These are phyloP conservation scores for Cladosporium sphaerospermum DNA, from an alignment of 2,329 filamentous ascomycete species.

Conservation along the genomic window DNA sequence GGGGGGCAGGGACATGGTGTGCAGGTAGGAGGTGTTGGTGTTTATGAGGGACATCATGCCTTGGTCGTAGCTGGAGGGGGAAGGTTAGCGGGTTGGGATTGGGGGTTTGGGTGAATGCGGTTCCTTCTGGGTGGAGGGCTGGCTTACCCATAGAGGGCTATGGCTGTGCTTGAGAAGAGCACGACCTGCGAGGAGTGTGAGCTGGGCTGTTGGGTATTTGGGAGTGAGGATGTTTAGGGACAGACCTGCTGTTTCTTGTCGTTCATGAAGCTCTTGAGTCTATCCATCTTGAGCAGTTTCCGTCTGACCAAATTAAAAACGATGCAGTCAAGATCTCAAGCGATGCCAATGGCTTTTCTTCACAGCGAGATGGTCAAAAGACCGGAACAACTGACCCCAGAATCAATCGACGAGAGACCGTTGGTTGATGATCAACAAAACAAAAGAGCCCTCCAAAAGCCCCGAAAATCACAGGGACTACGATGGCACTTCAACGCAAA, in stretches of 20 bases:
- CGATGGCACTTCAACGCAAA: too few species aligned
- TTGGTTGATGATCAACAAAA: too few species aligned
- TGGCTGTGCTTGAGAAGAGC: slow-evolving; percentile 48
- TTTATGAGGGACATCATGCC: slow-evolving; percentile 53
- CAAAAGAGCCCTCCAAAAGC: too few species aligned
- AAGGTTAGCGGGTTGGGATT: neutral
- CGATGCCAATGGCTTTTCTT: too few species aligned
- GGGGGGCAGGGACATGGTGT: slow-evolving; percentile 50
- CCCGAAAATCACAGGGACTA: too few species aligned
- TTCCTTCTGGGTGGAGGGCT: too few species aligned
- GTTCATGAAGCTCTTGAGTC: slow-evolving; percentile 19
- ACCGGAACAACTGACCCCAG: too few species aligned
- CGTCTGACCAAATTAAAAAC: neutral
- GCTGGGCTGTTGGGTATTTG: neutral
- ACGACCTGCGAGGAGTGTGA: slow-evolving; percentile 38
- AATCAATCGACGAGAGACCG: too few species aligned
- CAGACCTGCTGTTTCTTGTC: slow-evolving; percentile 27
- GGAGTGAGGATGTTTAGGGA: neutral
- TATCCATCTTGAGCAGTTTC: slow-evolving; percentile 14
- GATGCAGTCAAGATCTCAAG: too few species aligned
- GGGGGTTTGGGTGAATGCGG: neutral
- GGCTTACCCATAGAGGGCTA: slow-evolving; percentile 43
- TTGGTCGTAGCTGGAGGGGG: slow-evolving; percentile 16
- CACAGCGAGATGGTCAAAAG: too few species aligned
- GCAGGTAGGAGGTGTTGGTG: slow-evolving; percentile 50